phyloP scores from a whole-genome alignment of 495 filamentous ascomycete species.

The Collariella sp. region DNA sequence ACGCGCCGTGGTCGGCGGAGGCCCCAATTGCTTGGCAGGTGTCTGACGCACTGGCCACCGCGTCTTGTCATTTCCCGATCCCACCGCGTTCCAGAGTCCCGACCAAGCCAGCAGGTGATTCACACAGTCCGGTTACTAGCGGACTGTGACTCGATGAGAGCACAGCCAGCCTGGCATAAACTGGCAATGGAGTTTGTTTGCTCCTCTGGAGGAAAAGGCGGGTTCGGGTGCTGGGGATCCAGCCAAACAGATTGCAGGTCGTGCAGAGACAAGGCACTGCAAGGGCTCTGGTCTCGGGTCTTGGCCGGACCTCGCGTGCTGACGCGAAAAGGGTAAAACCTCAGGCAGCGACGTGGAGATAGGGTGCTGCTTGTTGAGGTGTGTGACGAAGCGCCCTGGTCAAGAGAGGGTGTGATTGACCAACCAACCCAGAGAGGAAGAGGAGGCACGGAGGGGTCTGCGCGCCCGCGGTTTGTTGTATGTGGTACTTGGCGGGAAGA shows the following conservation, averaged over 20 bases:
- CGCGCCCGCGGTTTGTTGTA: constrained; percentile 3
- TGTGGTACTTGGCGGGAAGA: constrained; percentile 12
- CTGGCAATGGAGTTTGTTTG: no score
- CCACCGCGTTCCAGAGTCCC: no score
- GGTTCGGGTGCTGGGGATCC: no score
- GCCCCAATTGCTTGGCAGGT: neutral
- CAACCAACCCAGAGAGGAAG: constrained; percentile 7
- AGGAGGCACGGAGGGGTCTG: constrained; percentile 6
- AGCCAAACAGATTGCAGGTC: no score
- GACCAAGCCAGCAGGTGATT: no score
- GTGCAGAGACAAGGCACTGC: no score
- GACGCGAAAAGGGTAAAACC: neutral
- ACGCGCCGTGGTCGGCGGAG: no score
- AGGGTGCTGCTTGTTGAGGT: neutral
- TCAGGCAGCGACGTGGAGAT: neutral
- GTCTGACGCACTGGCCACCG: neutral
- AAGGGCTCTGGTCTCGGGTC: neutral
- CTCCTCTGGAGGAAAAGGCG: no score
- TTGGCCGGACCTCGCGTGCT: neutral
- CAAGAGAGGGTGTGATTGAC: constrained; percentile 10
- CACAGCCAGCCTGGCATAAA: no score
- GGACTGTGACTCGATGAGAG: no score
- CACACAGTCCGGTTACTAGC: no score
- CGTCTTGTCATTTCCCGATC: no score
- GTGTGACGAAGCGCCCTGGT: constrained; percentile 6